Evolutionary conservation across 1,284 basidiomycete species (phyloP).

Genomic region (Ustilago lituana): DNA sequence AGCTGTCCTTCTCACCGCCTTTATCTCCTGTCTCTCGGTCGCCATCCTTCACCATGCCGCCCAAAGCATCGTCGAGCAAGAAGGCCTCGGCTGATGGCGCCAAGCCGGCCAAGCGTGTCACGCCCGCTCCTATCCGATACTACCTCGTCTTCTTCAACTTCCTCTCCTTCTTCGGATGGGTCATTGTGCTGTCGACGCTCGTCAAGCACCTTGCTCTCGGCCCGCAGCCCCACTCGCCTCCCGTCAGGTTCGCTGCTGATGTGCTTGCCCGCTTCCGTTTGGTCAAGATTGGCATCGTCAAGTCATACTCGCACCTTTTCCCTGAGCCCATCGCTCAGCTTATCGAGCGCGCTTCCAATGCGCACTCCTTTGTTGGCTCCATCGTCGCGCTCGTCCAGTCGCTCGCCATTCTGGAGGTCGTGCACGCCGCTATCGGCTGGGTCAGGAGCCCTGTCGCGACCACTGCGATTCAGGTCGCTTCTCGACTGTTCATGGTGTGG

Average conservation of each 20-base stretch:
- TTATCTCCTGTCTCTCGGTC: not conserved
- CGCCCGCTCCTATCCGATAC: slow-evolving; percentile 32
- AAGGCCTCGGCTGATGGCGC: slow-evolving; percentile 18
- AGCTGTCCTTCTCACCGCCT: not conserved
- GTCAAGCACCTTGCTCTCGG: slow-evolving; percentile 57
- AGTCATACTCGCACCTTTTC: slow-evolving; percentile 43
- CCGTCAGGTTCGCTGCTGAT: slow-evolving; percentile 36
- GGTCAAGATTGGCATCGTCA: slow-evolving; percentile 40
- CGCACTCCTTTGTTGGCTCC: slow-evolving; percentile 54
- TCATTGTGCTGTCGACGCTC: slow-evolving; percentile 51
- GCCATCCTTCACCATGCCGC: slow-evolving; percentile 29
- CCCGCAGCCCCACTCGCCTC: slow-evolving; percentile 35
- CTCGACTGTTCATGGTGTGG: slow-evolving; percentile 88
- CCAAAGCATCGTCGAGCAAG: slow-evolving; percentile 25
- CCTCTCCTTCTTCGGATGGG: slow-evolving; percentile 60
- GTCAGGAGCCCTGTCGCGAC: slow-evolving; percentile 87
- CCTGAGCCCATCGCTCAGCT: slow-evolving; percentile 40
- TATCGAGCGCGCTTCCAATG: slow-evolving; percentile 46
- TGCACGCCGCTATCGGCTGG: slow-evolving; percentile 82
- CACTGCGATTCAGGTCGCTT: slow-evolving; percentile 85
- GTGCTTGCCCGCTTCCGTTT: slow-evolving; percentile 49
- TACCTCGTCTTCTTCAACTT: slow-evolving; percentile 59
- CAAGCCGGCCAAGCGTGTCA: slow-evolving; percentile 34
- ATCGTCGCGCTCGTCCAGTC: slow-evolving; percentile 57
- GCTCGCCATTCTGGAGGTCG: slow-evolving; percentile 59